Base-by-base conservation (phyloP, 805 yeast genomes). In the Clavispora santaluciae region DNA sequence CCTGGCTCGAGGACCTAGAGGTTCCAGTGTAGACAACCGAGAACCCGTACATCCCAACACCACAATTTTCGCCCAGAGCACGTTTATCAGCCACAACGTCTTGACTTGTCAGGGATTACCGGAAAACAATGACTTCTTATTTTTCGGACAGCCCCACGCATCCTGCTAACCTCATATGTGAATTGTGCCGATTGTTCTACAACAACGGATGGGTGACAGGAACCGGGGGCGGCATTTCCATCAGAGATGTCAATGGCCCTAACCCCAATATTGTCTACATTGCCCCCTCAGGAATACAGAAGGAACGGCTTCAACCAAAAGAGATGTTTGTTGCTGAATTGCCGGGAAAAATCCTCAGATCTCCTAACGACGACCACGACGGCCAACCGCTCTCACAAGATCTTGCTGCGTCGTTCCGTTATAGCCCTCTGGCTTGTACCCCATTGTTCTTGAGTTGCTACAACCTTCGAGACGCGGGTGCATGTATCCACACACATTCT, bases 271-370 rank as follows among this genome's bases (percentile, higher is more conserved):
- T 66, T 16, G 77, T 86, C 13, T 90, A 75, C 59, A 73, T 90
- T 30, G 95, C 97, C 0, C 97, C 98, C 4, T 85, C 95, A n/a
- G 97, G 97, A 1, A 95, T 90, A 7, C 96, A 90, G 59, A 90
- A 90, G 65, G 98, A 90, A 59, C 70, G 89, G 45, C 81, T 90
- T 78, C 64, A 73, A 30, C 95, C 95, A 4, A 73, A 75, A 47
- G 87, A 91, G 57, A 74, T 90, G 78, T 87, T 87, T 60, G 87
- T 87, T 11, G 78, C 81, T 66, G 80, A 81, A 44, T 59, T 69
- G n/a, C 66, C 72, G 4, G 69, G 75, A 6, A 69, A 72, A 35
- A 77, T 81, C 43, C 42, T 83, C 12, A 63, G 84, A 26, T 67
- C 67, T n/a, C 96, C 96, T 2, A 59, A 69, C 34, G 61, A 64